These are phyloP conservation scores for Arthrinium puccinioides DNA, from an alignment of 2,329 filamentous ascomycete genomes.

Conservation along the genomic window DNA sequence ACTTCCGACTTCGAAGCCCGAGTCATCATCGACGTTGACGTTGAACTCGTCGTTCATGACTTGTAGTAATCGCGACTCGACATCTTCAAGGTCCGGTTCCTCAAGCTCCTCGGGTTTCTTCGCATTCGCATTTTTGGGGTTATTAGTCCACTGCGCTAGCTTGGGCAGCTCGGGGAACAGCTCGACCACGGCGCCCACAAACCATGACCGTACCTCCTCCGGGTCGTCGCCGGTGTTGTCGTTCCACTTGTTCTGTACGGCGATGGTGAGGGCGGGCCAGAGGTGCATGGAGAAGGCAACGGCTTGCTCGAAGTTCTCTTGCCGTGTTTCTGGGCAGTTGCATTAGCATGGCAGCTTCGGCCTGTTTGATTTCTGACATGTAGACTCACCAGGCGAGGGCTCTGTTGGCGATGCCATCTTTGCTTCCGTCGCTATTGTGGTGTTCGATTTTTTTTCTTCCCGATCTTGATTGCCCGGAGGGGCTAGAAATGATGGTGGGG, in stretches of 20 bases:
- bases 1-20: conserved; percentile 64
- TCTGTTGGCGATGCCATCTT: too few species aligned
- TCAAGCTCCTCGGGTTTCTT: conserved; percentile 19
- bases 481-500: too few species aligned
- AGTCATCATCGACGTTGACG: conserved; percentile 85
- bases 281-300: conserved; percentile 78
- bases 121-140: conserved; percentile 11
- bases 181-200: conserved; percentile 79
- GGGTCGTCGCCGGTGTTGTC: conserved; percentile 66
- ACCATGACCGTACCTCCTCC: conserved; percentile 78
- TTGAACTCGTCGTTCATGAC: conserved; percentile 97
- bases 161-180: conserved; percentile 63
- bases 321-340: conserved; percentile 44
- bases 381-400: too few species aligned
- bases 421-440: too few species aligned
- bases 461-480: too few species aligned
- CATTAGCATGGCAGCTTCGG: too few species aligned
- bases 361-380: too few species aligned
- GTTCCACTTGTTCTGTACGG: conserved; percentile 82
- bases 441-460: too few species aligned
- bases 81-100: conserved; percentile 65
- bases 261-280: conserved; percentile 83
- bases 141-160: conserved; percentile 15
- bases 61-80: conserved; percentile 79
- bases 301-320: conserved; percentile 72